Evolutionary conservation across 306 rosid genomes (phyloP), one percentile per base, ranked within the genome.

Genomic region (Vicia sativa): DNA sequence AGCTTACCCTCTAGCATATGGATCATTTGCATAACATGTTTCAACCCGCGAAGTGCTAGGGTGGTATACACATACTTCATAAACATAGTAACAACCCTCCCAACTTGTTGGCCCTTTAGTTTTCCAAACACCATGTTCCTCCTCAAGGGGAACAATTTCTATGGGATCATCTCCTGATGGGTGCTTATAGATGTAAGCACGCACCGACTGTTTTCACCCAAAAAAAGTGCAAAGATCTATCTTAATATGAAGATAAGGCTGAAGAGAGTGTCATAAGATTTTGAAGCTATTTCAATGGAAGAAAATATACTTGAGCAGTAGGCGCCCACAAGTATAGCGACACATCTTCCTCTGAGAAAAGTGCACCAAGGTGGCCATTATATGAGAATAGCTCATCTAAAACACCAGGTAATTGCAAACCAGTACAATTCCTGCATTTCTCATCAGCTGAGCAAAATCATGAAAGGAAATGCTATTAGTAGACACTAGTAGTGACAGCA

Each of bases 291-390:
- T 62, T 23, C n/a, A 14, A 46, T 59, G 15, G 73, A 49, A 73
- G 53, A 61, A 56, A 60, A 44, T 29, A 79, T 88, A 90, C 97
- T 74, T 85, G 97, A 44, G 99, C 96, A 49, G 97, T 93, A 62
- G 99, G 99, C 2, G 99, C 97, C 97, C 96, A 93, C 19, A 93
- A 87, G 80, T 82, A 70, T 62, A 93, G 96, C 13, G 95, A 90
- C 70, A 93, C 85, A 39, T 77, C 84, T 63, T 85, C 96, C 59
- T 80, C 76, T 0, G 83, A 75, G 83, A 71, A 90, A 79, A 79
- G 52, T 69, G 91, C 97, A 77, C 96, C 97, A 37, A 93, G 95
- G 53, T 95, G 90, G 28, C 97, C 99, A 62, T 65, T 62, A 77
- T 93, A 93, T 2, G 90, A 82, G 80, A 88, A 90, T 72, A 93